Evolutionary conservation across 2,329 filamentous ascomycete species (phyloP), one percentile per base, ranked within the genome.

Genomic region (Trichoderma polysporum): DNA sequence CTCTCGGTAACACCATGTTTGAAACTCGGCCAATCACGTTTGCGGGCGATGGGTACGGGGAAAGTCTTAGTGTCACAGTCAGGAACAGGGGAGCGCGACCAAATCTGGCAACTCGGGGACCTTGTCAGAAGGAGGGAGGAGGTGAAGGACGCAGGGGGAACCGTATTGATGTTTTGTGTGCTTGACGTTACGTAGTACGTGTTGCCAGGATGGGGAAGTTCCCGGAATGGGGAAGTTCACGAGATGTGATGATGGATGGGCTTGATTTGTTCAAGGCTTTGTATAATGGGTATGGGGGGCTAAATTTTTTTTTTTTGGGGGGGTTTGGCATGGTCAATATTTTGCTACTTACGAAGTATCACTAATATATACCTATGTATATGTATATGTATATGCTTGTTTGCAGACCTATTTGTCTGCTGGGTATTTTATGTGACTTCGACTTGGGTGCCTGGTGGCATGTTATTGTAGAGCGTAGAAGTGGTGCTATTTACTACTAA

Each of bases 11-110:
- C 15, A 19, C 47, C 45, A 37, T 29, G 39, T 19, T 4, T 60
- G 41, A 60, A 49, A 60, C 58, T 61, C 22, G 31, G 22, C 58
- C 58, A 61, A 61, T 61, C 31, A 52, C 15, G 33, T 41, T 9
- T 17, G 10, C 22, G n/a, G 9, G 5, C 27, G 56, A 33, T 31
- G 19, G 12, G 25, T 9, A 31, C 50, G 47, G 6, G 25, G 12
- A 13, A 27, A 49, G 47, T 27, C 25, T 25, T 50, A 17, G 19
- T 25, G 25, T 12, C 47, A 29, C 22, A 49, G n/a, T n/a, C n/a
- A n/a, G n/a, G n/a, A n/a, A n/a, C n/a, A 53, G 49, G 8, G 15
- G 25, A 9, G 31, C 29, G 25, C 7, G 45, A 22, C 31, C 17
- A n/a, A 15, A 39, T 39, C 12, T 35, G 58, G 58, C 25, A 50